These are phyloP conservation scores for Aaosphaeria pasadenensis DNA, from an alignment of 2,329 filamentous ascomycete species.

Conservation along the genomic window DNA sequence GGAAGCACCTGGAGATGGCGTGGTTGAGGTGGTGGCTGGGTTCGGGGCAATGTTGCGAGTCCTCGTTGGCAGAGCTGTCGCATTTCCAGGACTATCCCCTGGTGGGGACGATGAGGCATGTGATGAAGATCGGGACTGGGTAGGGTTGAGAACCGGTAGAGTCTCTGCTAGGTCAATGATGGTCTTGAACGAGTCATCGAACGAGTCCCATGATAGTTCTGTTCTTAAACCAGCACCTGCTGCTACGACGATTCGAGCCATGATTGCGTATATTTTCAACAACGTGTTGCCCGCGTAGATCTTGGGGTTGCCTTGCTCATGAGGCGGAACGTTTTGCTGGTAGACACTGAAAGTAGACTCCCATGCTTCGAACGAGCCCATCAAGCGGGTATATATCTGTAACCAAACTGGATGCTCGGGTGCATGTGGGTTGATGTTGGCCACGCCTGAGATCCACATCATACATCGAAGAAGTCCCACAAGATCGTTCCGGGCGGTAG, in stretches of 20 bases:
- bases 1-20: slow-evolving; percentile 8
- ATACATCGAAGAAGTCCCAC: slow-evolving; percentile 22
- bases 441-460: slow-evolving; percentile 24
- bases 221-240: slow-evolving; percentile 12
- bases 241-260: slow-evolving; percentile 16
- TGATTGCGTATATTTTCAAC: slow-evolving; percentile 19
- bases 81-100: slow-evolving; percentile 1
- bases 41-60: slow-evolving; percentile 16
- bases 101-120: slow-evolving; percentile 9
- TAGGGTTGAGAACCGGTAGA: slow-evolving; percentile 13
- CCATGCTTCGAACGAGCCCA: slow-evolving; percentile 16
- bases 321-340: slow-evolving; percentile 11
- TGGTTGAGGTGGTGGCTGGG: slow-evolving; percentile 6
- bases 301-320: slow-evolving; percentile 18
- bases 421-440: slow-evolving; percentile 16
- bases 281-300: slow-evolving; percentile 22
- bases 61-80: slow-evolving; percentile 5
- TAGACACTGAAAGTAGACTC: slow-evolving; percentile 17
- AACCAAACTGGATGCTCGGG: slow-evolving; percentile 17
- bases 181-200: slow-evolving; percentile 17
- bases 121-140: slow-evolving; percentile 7
- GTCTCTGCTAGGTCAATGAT: slow-evolving; percentile 26
- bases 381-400: slow-evolving; percentile 13
- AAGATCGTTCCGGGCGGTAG: slow-evolving; percentile 20
- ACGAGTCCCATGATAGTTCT: slow-evolving; percentile 22